Evolutionary conservation across 352 stramenopile genomes (phyloP).

Genomic region (Phytophthora fragariaefolia): DNA sequence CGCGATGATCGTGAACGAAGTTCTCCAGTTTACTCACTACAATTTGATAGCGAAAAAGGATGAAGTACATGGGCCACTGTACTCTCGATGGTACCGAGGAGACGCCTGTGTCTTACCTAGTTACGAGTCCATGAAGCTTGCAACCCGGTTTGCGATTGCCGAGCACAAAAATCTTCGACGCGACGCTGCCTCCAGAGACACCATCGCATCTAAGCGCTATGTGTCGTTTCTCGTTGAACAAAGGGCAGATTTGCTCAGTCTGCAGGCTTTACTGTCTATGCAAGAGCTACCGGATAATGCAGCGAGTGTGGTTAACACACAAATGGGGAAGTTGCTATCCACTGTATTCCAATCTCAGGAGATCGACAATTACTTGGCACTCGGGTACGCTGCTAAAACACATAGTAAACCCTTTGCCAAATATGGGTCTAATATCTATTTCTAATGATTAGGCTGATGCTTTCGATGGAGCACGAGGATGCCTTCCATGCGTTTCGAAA

Average conservation of each 20-base stretch:
- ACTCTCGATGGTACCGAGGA: conserved; percentile 65
- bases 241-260: conserved; percentile 63
- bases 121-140: conserved; percentile 62
- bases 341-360: conserved; percentile 74
- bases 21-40: conserved; percentile 56
- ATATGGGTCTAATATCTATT: background rate
- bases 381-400: conserved; percentile 46
- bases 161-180: conserved; percentile 54
- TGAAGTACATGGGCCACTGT: conserved; percentile 39
- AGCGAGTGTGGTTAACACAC: conserved; percentile 47
- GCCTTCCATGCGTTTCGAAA: conserved; percentile 72
- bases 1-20: conserved; percentile 58
- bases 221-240: conserved; percentile 76
- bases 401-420: background rate
- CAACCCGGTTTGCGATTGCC: conserved; percentile 62
- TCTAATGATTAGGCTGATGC: conserved; percentile 55
- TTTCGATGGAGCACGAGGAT: conserved; percentile 77
- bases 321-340: conserved; percentile 65
- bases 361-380: conserved; percentile 74
- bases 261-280: conserved; percentile 74
- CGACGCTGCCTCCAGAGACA: conserved; percentile 36
- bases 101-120: conserved; percentile 57
- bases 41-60: conserved; percentile 10
- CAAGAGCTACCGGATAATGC: conserved; percentile 61
- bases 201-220: conserved; percentile 66